A percentile compares a stretch with the other conserved stretches of the same genome.
phyloP scores from a whole-genome alignment of 2,329 filamentous ascomycete species.

The Monosporascus sp. region DNA sequence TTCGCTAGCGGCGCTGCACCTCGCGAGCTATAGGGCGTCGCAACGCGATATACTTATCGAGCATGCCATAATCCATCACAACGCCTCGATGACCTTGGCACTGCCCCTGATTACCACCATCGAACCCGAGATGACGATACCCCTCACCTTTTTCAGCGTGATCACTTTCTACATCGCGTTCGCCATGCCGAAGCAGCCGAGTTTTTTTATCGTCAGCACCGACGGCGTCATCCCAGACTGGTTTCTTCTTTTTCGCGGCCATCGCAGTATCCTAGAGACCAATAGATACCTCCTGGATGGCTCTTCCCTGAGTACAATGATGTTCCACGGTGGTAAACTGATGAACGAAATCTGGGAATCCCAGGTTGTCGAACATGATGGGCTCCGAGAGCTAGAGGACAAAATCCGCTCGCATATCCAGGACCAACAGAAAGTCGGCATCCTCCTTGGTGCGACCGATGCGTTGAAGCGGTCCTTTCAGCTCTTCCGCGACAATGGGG shows the following conservation, averaged over 20 bases:
- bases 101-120: constrained; percentile 28
- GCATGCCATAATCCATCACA: constrained; percentile 32
- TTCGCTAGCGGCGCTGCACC: constrained; percentile 43
- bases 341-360: constrained; percentile 12
- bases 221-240: constrained; percentile 31
- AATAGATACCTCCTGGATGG: constrained; percentile 13
- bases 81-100: constrained; percentile 25
- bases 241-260: constrained; percentile 32
- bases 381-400: constrained; percentile 15
- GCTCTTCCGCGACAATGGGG: constrained; percentile 7
- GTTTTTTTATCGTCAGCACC: constrained; percentile 31
- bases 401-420: constrained; percentile 8
- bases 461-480: constrained; percentile 15
- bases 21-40: constrained; percentile 35
- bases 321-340: constrained; percentile 22
- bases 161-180: constrained; percentile 32
- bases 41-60: constrained; percentile 33
- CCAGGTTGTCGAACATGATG: constrained; percentile 12
- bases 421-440: constrained; percentile 7
- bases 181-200: constrained; percentile 26
- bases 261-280: constrained; percentile 26
- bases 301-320: constrained; percentile 18
- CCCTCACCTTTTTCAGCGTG: constrained; percentile 34
- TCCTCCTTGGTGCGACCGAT: constrained; percentile 9
- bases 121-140: constrained; percentile 27